Conservation (phyloP, 306 rosid genomes). For the Citrullus mucosospermus region DNA sequence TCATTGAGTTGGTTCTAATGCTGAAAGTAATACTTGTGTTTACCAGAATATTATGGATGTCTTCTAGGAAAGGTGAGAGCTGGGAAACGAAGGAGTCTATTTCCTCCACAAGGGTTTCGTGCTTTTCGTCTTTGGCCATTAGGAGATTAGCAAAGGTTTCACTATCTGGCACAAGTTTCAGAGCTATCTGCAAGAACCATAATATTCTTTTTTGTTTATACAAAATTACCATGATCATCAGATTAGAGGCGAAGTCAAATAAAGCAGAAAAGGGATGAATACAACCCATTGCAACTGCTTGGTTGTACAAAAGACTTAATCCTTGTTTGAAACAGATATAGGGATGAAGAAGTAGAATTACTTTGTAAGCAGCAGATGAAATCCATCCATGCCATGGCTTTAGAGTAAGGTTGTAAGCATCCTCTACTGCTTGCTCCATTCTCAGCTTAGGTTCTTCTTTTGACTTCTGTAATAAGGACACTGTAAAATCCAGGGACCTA, state of each 20-base stretch:
- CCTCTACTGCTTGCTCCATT: constrained; percentile 71
- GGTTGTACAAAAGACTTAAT: not conserved
- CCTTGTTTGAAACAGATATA: not conserved
- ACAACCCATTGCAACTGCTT: not conserved
- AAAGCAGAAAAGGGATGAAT: not conserved
- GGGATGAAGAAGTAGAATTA: constrained; percentile 13
- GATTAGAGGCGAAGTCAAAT: not conserved
- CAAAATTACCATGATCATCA: not conserved
- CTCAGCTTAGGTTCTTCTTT: constrained; percentile 35
- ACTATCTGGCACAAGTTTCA: constrained; percentile 60
- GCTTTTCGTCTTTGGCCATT: constrained; percentile 40
- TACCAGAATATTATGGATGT: constrained; percentile 60
- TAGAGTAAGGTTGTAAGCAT: constrained; percentile 50
- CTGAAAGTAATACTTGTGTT: not conserved
- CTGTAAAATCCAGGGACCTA: constrained; percentile 71
- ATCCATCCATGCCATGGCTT: constrained; percentile 97
- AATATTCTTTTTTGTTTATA: not conserved
- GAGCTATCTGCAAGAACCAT: constrained; percentile 50
- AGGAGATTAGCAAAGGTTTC: constrained; percentile 46
- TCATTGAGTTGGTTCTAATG: not conserved
- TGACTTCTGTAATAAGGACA: constrained; percentile 35
- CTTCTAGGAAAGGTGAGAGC: constrained; percentile 56
- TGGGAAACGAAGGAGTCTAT: constrained; percentile 43
- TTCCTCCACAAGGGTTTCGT: constrained; percentile 44
- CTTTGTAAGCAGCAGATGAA: constrained; percentile 82